These are phyloP conservation scores for Colletotrichum destructivum DNA, from an alignment of 2,329 filamentous ascomycete genomes.

Conservation along the genomic window DNA sequence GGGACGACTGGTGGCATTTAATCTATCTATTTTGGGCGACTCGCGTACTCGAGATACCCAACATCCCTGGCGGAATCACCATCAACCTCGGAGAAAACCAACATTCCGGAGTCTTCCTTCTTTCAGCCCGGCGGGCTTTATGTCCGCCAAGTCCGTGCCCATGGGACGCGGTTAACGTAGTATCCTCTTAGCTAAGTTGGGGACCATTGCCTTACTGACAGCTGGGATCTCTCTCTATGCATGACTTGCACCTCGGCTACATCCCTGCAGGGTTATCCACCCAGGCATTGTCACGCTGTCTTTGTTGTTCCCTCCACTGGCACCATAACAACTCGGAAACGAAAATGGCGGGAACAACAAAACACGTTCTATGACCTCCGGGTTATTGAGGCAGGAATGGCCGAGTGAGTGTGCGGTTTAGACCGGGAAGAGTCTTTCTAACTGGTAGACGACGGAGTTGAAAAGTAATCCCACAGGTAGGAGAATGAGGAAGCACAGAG, in stretches of 20 bases:
- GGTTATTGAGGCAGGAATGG: background rate
- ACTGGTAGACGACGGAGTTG: background rate
- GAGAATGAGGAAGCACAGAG: background rate
- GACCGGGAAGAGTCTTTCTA: background rate
- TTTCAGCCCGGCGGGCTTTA: background rate
- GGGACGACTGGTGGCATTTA: slow-evolving; percentile 3
- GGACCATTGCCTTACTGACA: background rate
- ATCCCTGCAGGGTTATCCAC: background rate
- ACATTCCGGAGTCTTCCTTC: background rate
- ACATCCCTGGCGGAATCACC: slow-evolving; percentile 1
- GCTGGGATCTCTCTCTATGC: background rate
- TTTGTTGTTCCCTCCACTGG: background rate
- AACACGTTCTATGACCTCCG: background rate
- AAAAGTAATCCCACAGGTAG: background rate
- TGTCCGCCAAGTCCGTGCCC: slow-evolving; percentile 1
- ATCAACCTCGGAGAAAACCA: background rate
- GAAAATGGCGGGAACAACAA: background rate
- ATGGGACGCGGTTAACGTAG: background rate
- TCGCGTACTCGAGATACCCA: background rate
- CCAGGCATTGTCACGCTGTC: background rate
- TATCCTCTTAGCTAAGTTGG: background rate
- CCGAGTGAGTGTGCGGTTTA: background rate
- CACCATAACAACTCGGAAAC: background rate
- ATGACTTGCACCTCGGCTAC: background rate
- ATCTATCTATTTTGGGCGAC: slow-evolving; percentile 23